A percentile compares a stretch with the other conserved stretches of the same genome.
phyloP scores from a whole-genome alignment of 2,329 filamentous ascomycete genomes.

The Geoglossum cookeanum region DNA sequence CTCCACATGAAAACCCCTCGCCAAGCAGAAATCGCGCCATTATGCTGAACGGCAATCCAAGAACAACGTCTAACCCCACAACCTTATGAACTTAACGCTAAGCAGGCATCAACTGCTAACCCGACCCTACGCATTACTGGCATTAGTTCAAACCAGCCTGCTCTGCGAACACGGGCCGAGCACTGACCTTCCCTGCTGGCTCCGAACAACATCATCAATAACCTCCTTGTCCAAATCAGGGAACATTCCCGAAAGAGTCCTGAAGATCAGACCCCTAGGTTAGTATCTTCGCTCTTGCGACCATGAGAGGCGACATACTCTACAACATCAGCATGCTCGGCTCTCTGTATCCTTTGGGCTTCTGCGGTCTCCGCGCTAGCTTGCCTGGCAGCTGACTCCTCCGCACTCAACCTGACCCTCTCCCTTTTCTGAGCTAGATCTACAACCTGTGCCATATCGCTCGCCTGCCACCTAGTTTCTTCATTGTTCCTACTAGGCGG shows the following conservation, averaged over 20 bases:
- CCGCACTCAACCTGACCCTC: conserved; percentile 40
- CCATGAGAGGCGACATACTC: conserved; percentile 32
- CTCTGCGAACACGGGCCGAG: conserved; percentile 11
- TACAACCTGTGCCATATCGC: neutral
- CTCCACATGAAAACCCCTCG: neutral
- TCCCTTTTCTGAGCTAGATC: conserved; percentile 7
- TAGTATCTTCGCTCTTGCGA: neutral
- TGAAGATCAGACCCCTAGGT: conserved; percentile 9
- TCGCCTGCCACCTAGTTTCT: neutral
- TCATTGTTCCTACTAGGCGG: neutral
- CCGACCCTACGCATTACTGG: conserved; percentile 39
- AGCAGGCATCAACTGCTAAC: conserved; percentile 68
- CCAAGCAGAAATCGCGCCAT: neutral
- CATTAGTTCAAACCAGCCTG: conserved; percentile 1
- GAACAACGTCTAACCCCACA: neutral
- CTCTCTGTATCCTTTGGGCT: conserved; percentile 59
- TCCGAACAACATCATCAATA: conserved; percentile 88
- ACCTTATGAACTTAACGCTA: conserved; percentile 40
- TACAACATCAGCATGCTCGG: conserved; percentile 78
- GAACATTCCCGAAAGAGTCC: conserved; percentile 86
- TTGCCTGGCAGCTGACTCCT: conserved; percentile 77
- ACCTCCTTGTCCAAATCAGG: conserved; percentile 84
- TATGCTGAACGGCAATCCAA: neutral
- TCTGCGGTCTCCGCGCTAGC: conserved; percentile 81
- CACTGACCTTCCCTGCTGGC: conserved; percentile 78